Evolutionary conservation across 169 alveolate species (phyloP), one percentile per base, ranked within the genome.

Genomic region (Besnoitia besnoiti): DNA sequence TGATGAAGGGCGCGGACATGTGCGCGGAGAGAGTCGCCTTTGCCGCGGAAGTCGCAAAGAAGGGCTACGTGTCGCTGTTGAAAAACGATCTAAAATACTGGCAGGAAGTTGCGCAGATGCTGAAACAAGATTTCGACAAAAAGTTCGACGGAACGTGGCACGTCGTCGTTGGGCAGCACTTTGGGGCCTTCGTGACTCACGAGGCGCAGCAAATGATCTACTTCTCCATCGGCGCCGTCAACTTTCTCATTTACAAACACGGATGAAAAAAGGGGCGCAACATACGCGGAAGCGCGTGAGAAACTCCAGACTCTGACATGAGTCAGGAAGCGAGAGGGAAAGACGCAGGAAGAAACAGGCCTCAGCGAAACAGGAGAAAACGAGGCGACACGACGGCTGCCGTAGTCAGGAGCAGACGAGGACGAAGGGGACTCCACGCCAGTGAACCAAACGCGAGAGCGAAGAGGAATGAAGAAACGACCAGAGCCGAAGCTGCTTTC

Each of bases 111-210:
- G 97, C 97, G 30, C 95, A 94, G 50, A 91, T 91, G 93, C 87
- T 96, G 55, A 96, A 96, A 89, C 93, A 95, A 77, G 97, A 95
- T 46, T 94, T 96, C 84, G 97, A 96, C 82, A 90, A 91, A 90
- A 90, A 94, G 77, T 96, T 95, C 94, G 94, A 93, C 35, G 97
- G 97, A 30, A 95, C 96, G 30, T 96, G 98, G 98, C 98, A 96
- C 75, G 95, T 96, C 37, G 91, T 96, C 82, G 97, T 95, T 33
- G 98, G 96, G 90, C 92, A 95, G 39, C 93, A 96, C 95, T 96
- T 95, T 62, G 98, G 98, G 24, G 94, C 96, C 61, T 96, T 94
- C 94, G 96, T 97, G 47, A 97, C 98, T 73, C 97, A 97, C 94
- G 97, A 96, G 88, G 95, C 96, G n/a, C 85, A 93, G 62, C 94